These are phyloP conservation scores for Lasiosphaeria hispida DNA, from an alignment of 495 filamentous ascomycete genomes.

Conservation along the genomic window DNA sequence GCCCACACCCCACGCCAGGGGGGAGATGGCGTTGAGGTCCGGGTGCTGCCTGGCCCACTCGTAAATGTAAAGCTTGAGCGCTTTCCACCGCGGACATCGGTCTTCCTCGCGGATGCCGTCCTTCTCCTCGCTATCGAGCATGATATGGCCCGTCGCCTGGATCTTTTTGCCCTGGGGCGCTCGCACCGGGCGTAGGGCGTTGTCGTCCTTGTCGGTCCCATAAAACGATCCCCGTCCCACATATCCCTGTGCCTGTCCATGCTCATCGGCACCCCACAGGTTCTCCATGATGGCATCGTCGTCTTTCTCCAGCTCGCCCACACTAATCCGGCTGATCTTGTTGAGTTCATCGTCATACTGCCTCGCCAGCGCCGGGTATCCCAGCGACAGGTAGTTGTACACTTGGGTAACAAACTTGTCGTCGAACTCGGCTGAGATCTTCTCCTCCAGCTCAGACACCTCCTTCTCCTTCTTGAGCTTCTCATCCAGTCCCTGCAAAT, in stretches of 20 bases:
- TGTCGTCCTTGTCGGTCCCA: conserved; percentile 32
- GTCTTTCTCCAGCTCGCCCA: conserved; percentile 66
- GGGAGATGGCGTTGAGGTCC: conserved; percentile 52
- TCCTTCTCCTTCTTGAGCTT: conserved; percentile 48
- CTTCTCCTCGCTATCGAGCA: conserved; percentile 37
- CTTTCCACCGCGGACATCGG: conserved; percentile 67
- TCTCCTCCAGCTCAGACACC: conserved; percentile 47
- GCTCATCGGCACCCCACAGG: conserved; percentile 47
- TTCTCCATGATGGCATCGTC: conserved; percentile 63
- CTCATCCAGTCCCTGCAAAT: conserved; percentile 48
- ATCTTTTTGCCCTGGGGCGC: conserved; percentile 11
- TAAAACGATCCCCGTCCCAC: conserved; percentile 18
- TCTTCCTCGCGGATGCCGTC: conserved; percentile 38
- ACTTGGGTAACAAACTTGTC: conserved; percentile 91
- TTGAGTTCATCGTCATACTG: conserved; percentile 79
- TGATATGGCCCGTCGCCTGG: conserved; percentile 33
- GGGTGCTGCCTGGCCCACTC: conserved; percentile 85
- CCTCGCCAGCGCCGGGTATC: conserved; percentile 79
- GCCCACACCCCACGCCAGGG: conserved; percentile 66
- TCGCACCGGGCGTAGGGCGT: conserved; percentile 2
- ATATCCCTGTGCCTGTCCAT: conserved; percentile 10
- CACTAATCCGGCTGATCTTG: conserved; percentile 66
- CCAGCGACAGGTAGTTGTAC: conserved; percentile 91
- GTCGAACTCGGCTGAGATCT: conserved; percentile 64
- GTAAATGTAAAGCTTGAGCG: conserved; percentile 72